Evolutionary conservation across 768 basidiomycete genomes (phyloP), one percentile per base, ranked within the genome.

Genomic region (Sporobolomyces pararoseus): DNA sequence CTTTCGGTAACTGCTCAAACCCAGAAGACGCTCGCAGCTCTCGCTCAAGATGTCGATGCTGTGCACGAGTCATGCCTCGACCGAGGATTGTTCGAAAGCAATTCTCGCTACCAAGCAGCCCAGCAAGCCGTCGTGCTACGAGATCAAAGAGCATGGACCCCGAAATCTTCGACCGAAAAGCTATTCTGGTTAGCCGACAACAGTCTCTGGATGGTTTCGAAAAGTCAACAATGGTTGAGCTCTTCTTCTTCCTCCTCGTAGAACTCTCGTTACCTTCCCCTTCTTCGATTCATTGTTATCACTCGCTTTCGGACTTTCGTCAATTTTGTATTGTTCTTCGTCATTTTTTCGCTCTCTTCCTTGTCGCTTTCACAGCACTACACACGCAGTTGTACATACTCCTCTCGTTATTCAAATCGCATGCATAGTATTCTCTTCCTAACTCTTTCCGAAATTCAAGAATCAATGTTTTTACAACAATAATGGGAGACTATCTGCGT

Each of bases 61-160:
- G 81, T 97, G 65, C 84, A 86, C 1, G 94, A 96, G 78, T 93
- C 91, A 19, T 80, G 96, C 70, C 90, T 92, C 59, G 90, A 96
- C 75, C 86, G 90, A 13, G 91, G 92, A 66, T 76, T 90, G 79
- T 99, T 99, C 81, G 92, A 90, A 37, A 87, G 90, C 77, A 91
- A 94, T 79, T 89, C 93, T 77, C 84, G 94, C 65, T 96, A 96
- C 80, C 93, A 92, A 79, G 93, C 91, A 63, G 94, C 96, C 65
- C 96, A 99, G 79, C 96, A 96, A 90, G 95, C 95, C 23, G 94
- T 96, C 87, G 91, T 98, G 65, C 82, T 99, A 17, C 85, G 95
- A 31, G 90, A 94, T 77, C 96, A 99, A 79, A 92, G 91, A 80
- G 89, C 89, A 77, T 98, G 95, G 95, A 96, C 87, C 71, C 86